Percentiles rank a stretch among this genome's conserved stretches.
Conservation (phyloP, 1,284 basidiomycete genomes). For the Phellopilus nigrolimitatus region DNA sequence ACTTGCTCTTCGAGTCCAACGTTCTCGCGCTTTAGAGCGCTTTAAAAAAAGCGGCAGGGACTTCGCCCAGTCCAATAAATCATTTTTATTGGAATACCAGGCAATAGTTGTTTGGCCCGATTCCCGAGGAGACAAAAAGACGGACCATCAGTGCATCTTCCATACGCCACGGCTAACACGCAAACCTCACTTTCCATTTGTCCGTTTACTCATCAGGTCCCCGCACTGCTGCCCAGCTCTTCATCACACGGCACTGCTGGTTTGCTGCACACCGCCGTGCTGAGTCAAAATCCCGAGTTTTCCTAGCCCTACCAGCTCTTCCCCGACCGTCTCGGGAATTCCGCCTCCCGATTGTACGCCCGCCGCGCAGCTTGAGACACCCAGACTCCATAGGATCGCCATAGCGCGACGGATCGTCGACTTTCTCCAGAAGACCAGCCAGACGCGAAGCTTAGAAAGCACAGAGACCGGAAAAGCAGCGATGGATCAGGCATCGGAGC, state of each 20-base stretch:
- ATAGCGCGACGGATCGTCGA: not conserved
- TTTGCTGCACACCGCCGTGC: not conserved
- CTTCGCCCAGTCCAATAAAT: not conserved
- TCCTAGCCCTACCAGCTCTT: not conserved
- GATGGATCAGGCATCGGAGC: not conserved
- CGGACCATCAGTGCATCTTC: too few relatives aligned
- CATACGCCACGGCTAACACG: too few relatives aligned
- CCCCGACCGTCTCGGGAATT: slow-evolving; percentile 5
- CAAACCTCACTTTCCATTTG: too few relatives aligned
- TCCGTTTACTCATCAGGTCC: too few relatives aligned
- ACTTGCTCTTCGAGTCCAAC: too few relatives aligned
- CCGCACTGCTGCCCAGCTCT: too few relatives aligned
- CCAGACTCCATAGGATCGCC: not conserved
- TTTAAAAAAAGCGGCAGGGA: not conserved
- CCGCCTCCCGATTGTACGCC: not conserved
- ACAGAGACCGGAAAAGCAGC: not conserved
- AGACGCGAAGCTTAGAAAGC: not conserved
- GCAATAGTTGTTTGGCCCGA: not conserved
- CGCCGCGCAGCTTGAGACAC: not conserved
- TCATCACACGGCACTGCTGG: slow-evolving; percentile 8
- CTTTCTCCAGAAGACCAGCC: not conserved
- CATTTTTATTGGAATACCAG: not conserved
- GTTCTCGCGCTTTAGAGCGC: too few relatives aligned
- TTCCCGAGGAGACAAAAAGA: too few relatives aligned
- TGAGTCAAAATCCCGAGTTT: not conserved